Base-by-base conservation (phyloP, 2,329 filamentous ascomycete species). In the Peltaster fructicola region DNA sequence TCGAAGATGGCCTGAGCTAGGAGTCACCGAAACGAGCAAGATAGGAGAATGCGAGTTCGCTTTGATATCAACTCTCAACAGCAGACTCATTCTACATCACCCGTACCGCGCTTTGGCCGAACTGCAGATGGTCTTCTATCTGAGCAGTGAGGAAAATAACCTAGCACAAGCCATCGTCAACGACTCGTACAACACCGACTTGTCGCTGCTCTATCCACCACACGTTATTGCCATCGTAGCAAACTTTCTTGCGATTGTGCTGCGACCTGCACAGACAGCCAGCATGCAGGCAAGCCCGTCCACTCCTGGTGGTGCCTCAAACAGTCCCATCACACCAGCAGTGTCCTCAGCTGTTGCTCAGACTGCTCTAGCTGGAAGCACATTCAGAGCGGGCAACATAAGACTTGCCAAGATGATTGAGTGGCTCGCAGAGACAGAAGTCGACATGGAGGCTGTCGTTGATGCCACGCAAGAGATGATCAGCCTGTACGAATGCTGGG, bases 41-140 rank as follows among this genome's bases (percentile, higher is more conserved):
- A 65, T 93, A 18, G 84, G 84, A 40, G 84, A 93, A 57, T 91
- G 80, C 64, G 84, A 93, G 48, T 93, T 92, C 54, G 78, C 69
- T 30, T 62, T 93, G 29, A 92, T 93, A 41, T 82, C 78, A 14
- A 84, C 91, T 45, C 77, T 93, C 68, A 76, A 69, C 50, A 84
- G 79, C 4, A 79, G 90, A 39, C 65, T 93, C 38, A 90, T 92
- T 45, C 59, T 91, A 10, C 79, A 91, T 51, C 81, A 92, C 44
- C 84, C 84, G 1, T 92, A 92, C 52, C 77, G 81, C 26, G 81
- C 75, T 19, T 59, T 93, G 15, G 65, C 65, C 4, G 70, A 73
- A 20, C 59, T 91, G 20, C 72, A 79, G 35, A 56, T 59, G 25
- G 68, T 77, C 30, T 65, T 92, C 30, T 57, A 60, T 22, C 59